Conservation (phyloP, 1,284 basidiomycete genomes). For the Neolentinus lepideus region DNA sequence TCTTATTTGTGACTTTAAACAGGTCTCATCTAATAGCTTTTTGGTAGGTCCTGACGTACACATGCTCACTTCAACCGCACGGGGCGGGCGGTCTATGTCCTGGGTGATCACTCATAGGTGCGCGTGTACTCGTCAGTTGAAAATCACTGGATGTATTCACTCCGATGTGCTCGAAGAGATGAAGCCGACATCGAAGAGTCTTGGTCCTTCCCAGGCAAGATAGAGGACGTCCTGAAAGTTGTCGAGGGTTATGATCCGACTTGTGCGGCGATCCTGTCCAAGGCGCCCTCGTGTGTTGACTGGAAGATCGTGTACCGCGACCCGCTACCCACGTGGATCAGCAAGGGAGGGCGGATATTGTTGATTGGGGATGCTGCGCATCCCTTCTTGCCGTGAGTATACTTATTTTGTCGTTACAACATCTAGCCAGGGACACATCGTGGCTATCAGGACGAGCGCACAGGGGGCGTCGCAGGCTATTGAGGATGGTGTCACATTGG, state of each 20-base stretch:
- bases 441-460: slow-evolving; percentile 15
- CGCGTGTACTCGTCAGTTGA: background rate
- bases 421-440: background rate
- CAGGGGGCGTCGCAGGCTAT: slow-evolving; percentile 22
- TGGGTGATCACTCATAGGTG: slow-evolving; percentile 21
- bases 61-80: slow-evolving; percentile 15
- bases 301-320: slow-evolving; percentile 25
- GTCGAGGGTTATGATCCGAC: slow-evolving; percentile 22
- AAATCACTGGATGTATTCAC: background rate
- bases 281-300: slow-evolving; percentile 19
- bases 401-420: background rate
- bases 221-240: slow-evolving; percentile 19
- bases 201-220: slow-evolving; percentile 8
- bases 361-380: slow-evolving; percentile 25
- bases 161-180: slow-evolving; percentile 12
- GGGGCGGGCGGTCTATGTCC: slow-evolving; percentile 14
- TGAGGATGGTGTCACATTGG: slow-evolving; percentile 22
- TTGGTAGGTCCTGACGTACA: slow-evolving; percentile 20
- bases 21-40: too few species aligned
- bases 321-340: slow-evolving; percentile 23
- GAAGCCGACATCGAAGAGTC: slow-evolving; percentile 17
- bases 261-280: slow-evolving; percentile 19
- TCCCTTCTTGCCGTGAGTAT: slow-evolving; percentile 20
- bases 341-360: slow-evolving; percentile 15
- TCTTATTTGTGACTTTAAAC: too few species aligned